These are phyloP conservation scores for Crithidia brevicula DNA, from an alignment of 208 protist species.

Conservation along the genomic window DNA sequence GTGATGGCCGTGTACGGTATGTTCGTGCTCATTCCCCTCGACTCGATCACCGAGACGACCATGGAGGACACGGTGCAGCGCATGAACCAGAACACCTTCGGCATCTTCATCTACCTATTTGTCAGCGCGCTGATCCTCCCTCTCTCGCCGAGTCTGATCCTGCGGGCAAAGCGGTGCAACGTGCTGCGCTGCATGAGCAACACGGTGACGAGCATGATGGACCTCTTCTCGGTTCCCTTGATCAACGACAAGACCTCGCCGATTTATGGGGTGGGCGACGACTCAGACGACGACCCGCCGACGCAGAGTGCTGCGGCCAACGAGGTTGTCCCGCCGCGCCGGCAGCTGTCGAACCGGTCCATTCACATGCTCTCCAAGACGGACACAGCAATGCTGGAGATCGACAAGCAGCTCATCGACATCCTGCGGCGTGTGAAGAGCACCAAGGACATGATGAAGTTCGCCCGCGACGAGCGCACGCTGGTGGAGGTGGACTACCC, in stretches of 20 bases:
- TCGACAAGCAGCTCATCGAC: conserved; percentile 54
- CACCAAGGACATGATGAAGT: conserved; percentile 80
- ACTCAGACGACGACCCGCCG: conserved; percentile 5
- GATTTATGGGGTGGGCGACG: background rate
- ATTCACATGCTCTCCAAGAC: conserved; percentile 45
- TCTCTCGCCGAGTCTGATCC: conserved; percentile 70
- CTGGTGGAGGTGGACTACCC: conserved; percentile 79
- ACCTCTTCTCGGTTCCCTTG: conserved; percentile 63
- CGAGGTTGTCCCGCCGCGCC: background rate
- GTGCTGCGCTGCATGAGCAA: conserved; percentile 68
- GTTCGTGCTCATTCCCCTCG: conserved; percentile 86
- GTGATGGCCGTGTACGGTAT: conserved; percentile 88
- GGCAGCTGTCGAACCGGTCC: conserved; percentile 51
- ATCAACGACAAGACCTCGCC: conserved; percentile 14
- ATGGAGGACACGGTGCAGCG: conserved; percentile 71
- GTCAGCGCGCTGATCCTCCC: conserved; percentile 79
- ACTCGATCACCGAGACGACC: conserved; percentile 59
- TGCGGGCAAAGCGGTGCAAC: conserved; percentile 80
- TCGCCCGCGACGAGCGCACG: conserved; percentile 75
- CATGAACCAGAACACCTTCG: conserved; percentile 92
- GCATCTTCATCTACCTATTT: conserved; percentile 90
- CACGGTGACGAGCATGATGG: conserved; percentile 53
- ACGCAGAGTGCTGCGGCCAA: background rate
- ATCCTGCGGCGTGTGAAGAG: conserved; percentile 60
- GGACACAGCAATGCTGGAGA: conserved; percentile 56